Percentiles rank a stretch among this genome's conserved stretches.
phyloP scores from a whole-genome alignment of 257 asterid genomes.

The Petunia axillaris region DNA sequence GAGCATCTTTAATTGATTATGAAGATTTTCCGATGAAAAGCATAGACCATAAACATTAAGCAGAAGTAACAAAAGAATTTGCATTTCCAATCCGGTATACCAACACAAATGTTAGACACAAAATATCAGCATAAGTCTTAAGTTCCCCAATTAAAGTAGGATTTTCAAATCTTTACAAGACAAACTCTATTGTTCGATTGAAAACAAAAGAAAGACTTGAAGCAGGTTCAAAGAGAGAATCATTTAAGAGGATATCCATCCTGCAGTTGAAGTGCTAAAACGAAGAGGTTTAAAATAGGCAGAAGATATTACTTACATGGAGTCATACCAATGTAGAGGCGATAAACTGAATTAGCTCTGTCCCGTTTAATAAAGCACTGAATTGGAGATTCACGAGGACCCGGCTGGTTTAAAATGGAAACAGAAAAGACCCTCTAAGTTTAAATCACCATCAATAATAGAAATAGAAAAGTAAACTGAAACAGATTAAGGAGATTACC shows the following conservation, averaged over 20 bases:
- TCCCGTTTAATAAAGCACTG: slow-evolving; percentile 94
- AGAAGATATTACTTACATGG: slow-evolving; percentile 66
- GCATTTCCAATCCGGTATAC: not conserved
- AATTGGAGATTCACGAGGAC: slow-evolving; percentile 86
- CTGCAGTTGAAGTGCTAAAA: not conserved
- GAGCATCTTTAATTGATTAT: not conserved
- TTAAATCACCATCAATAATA: not conserved
- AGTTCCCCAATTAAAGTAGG: not conserved
- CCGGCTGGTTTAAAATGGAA: slow-evolving; percentile 56
- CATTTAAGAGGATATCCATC: not conserved
- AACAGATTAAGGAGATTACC: slow-evolving; percentile 42
- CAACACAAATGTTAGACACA: not conserved
- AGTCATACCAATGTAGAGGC: slow-evolving; percentile 72
- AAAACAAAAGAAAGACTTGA: not conserved
- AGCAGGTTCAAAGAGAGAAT: not conserved
- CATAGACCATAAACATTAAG: slow-evolving; percentile 11
- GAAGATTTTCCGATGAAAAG: not conserved
- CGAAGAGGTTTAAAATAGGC: not conserved
- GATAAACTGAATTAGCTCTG: slow-evolving; percentile 67
- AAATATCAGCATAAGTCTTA: not conserved
- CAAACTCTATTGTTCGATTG: not conserved
- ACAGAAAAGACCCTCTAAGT: not conserved
- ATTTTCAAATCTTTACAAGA: not conserved
- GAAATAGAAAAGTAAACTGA: not conserved
- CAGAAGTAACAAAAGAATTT: not conserved